A percentile compares a stretch with the other conserved stretches of the same genome.
Evolutionary conservation across 192 early-diverging fungal genomes (phyloP).

Genomic region (Allomyces javanicus): DNA sequence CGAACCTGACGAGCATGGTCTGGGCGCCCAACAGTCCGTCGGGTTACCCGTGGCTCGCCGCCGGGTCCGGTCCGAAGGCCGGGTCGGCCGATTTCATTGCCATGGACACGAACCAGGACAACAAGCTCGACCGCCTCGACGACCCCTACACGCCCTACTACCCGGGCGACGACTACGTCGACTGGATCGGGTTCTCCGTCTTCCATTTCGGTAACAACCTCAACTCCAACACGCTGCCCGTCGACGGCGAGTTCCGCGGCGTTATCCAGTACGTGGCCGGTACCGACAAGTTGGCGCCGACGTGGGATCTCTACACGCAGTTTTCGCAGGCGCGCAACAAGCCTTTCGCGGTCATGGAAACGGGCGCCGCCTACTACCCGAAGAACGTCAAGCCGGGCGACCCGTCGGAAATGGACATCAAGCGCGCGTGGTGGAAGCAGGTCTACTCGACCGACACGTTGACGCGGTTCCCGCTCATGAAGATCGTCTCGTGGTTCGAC

Average conservation of each 20-base stretch:
- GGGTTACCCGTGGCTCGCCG: too few relatives aligned
- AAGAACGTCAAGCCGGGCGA: neutral
- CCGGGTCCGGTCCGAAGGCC: too few relatives aligned
- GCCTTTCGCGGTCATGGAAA: slow-evolving; percentile 1
- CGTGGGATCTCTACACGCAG: neutral
- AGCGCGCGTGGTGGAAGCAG: neutral
- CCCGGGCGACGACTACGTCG: slow-evolving; percentile 20
- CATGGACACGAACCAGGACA: slow-evolving; percentile 26
- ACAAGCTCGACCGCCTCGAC: slow-evolving; percentile 11
- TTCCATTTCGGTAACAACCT: slow-evolving; percentile 3
- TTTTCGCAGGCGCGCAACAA: neutral
- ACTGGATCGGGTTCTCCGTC: slow-evolving; percentile 22
- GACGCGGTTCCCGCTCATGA: neutral
- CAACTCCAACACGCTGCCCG: neutral
- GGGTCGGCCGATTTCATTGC: slow-evolving; percentile 4
- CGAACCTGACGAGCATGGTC: slow-evolving; percentile 3
- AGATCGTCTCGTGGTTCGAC: neutral
- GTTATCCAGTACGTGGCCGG: neutral
- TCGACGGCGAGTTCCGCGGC: neutral
- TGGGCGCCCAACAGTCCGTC: slow-evolving; percentile 1
- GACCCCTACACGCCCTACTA: slow-evolving; percentile 27
- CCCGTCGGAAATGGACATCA: neutral
- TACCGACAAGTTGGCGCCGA: neutral
- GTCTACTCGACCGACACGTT: neutral
- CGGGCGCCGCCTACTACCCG: neutral